Evolutionary conservation across 1,139 yeast species (phyloP).

Genomic region (Debaryomycetaceae sp.): DNA sequence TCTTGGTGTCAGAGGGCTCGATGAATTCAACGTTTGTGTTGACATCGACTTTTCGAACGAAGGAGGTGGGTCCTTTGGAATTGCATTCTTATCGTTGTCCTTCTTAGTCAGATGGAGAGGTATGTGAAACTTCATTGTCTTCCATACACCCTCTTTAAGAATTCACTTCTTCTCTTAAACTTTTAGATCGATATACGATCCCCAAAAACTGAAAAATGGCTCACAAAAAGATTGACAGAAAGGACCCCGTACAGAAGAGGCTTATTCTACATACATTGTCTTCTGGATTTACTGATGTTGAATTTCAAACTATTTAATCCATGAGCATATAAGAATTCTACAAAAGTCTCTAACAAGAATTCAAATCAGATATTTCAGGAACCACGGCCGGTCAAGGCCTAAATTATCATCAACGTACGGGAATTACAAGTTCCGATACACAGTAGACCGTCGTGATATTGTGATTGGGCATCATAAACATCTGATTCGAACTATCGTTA

Average conservation of each 20-base stretch:
- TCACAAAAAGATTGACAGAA: too few relatives aligned
- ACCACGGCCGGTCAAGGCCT: constrained; percentile 99
- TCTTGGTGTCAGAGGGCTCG: neutral
- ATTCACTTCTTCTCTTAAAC: too few relatives aligned
- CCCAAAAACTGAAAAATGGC: too few relatives aligned
- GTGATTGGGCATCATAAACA: constrained; percentile 92
- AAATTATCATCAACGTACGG: constrained; percentile 81
- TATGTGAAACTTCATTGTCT: neutral
- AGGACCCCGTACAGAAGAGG: too few relatives aligned
- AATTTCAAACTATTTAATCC: too few relatives aligned
- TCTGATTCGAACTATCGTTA: constrained; percentile 5
- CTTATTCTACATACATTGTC: too few relatives aligned
- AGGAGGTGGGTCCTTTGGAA: neutral
- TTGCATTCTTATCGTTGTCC: neutral
- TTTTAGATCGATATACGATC: too few relatives aligned
- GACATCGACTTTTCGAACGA: neutral
- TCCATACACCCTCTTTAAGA: too few relatives aligned
- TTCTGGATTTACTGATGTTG: too few relatives aligned
- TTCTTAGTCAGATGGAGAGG: neutral
- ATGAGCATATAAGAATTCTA: neutral
- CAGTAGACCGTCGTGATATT: constrained; percentile 99
- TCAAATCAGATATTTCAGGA: constrained; percentile 42
- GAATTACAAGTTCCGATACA: constrained; percentile 71
- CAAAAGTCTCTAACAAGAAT: constrained; percentile 5
- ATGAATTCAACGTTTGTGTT: neutral